phyloP scores from a whole-genome alignment of 257 asterid species.

The Capsicum rhomboideum region DNA sequence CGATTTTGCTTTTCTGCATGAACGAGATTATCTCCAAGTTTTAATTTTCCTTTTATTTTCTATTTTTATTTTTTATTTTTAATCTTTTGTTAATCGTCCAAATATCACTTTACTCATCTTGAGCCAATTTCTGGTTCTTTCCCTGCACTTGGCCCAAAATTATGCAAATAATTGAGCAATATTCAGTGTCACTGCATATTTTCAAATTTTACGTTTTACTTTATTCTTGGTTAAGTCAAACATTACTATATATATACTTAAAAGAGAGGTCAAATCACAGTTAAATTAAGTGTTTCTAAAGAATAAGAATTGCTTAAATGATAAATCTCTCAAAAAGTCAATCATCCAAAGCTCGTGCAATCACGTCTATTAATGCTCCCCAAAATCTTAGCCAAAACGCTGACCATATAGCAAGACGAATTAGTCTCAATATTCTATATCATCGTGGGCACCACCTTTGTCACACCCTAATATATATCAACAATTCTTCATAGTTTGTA shows the following conservation, averaged over 20 bases:
- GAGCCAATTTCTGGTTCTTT: not conserved
- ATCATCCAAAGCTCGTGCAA: constrained; percentile 39
- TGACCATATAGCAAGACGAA: constrained; percentile 7
- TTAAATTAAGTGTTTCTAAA: not conserved
- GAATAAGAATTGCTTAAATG: not conserved
- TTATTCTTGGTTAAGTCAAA: not conserved
- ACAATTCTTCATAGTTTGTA: not conserved
- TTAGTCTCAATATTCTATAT: constrained; percentile 7
- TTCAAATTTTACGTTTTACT: not conserved
- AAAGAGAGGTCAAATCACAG: not conserved
- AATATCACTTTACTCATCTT: not conserved
- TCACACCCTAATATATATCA: not conserved
- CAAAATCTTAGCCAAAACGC: constrained; percentile 10
- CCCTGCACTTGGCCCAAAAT: not conserved
- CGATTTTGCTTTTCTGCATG: not conserved
- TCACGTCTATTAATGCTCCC: constrained; percentile 34
- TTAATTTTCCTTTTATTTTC: not conserved
- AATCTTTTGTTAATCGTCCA: not conserved
- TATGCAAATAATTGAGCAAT: not conserved
- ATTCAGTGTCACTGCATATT: not conserved
- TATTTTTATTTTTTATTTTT: not conserved
- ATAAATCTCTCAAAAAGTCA: constrained; percentile 12
- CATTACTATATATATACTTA: not conserved
- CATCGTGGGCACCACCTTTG: constrained; percentile 50
- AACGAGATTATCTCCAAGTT: not conserved